phyloP scores from a whole-genome alignment of 2,329 filamentous ascomycete species.

The Onygenales sp. region DNA sequence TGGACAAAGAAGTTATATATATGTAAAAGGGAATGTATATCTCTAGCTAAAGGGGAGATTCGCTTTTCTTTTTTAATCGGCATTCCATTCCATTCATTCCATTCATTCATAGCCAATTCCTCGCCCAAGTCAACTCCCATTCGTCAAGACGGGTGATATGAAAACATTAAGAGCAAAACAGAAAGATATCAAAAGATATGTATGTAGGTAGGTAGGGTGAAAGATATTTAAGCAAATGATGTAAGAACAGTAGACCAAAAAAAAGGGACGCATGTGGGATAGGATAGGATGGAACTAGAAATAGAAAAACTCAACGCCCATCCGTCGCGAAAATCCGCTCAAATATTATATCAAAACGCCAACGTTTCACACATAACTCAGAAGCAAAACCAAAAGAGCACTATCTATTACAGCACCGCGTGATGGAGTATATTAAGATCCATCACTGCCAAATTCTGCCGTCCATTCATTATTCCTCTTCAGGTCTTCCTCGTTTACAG shows the following conservation, averaged over 20 bases:
- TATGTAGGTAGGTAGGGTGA: no score
- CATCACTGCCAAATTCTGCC: conserved; percentile 89
- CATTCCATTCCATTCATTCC: no score
- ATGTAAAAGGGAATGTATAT: no score
- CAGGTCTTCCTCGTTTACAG: conserved; percentile 80
- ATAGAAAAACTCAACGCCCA: neutral
- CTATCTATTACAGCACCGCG: neutral
- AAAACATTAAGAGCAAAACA: no score
- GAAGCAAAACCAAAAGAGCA: neutral
- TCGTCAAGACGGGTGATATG: no score
- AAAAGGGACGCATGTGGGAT: neutral
- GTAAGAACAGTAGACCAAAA: neutral
- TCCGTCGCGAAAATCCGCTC: neutral
- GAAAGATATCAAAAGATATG: no score
- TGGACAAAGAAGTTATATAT: no score
- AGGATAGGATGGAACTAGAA: neutral
- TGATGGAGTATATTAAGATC: conserved; percentile 40
- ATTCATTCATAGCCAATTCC: no score
- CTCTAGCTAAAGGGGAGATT: no score
- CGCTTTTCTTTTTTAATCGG: no score
- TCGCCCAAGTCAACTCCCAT: no score
- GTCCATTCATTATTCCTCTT: conserved; percentile 86
- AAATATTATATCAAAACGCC: neutral
- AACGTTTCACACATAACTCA: neutral
- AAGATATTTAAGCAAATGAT: no score